Conservation (phyloP, 2,329 filamentous ascomycete species). For the Alternaria sp. region DNA sequence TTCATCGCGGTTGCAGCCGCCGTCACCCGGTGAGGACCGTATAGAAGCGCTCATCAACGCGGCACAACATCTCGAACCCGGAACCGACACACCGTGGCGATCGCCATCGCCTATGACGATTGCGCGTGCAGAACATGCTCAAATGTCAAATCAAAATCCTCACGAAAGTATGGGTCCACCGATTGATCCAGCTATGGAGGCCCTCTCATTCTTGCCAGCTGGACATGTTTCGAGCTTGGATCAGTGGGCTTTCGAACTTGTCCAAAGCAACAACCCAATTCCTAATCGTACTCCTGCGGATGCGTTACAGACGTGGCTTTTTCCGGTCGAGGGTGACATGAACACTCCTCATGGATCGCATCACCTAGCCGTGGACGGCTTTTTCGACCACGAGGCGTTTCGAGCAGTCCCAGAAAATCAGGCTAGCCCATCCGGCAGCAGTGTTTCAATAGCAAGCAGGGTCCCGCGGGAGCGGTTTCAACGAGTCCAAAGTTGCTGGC, state of each 20-base stretch:
- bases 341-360: conserved; percentile 39
- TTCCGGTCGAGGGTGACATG: conserved; percentile 45
- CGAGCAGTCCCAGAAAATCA: conserved; percentile 36
- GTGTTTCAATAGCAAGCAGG: conserved; percentile 49
- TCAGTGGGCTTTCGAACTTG: conserved; percentile 51
- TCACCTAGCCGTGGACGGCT: conserved; percentile 43
- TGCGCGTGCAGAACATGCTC: conserved; percentile 33
- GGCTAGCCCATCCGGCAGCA: conserved; percentile 47
- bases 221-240: conserved; percentile 48
- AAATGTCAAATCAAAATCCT: conserved; percentile 36
- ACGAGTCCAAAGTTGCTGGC: conserved; percentile 52
- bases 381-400: conserved; percentile 44
- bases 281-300: conserved; percentile 50
- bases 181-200: conserved; percentile 51
- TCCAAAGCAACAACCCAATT: conserved; percentile 49
- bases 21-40: conserved; percentile 45
- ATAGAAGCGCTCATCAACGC: conserved; percentile 52
- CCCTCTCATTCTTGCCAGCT: conserved; percentile 47
- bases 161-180: conserved; percentile 49
- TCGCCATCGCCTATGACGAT: conserved; percentile 47
- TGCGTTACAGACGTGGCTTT: conserved; percentile 50
- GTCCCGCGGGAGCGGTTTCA: conserved; percentile 52
- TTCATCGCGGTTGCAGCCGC: conserved; percentile 28
- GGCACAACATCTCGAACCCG: conserved; percentile 48
- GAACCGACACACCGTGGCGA: conserved; percentile 46